Evolutionary conservation across 108 stramenopile species (phyloP), one percentile per base, ranked within the genome.

Genomic region (Skeletonema tropicum): DNA sequence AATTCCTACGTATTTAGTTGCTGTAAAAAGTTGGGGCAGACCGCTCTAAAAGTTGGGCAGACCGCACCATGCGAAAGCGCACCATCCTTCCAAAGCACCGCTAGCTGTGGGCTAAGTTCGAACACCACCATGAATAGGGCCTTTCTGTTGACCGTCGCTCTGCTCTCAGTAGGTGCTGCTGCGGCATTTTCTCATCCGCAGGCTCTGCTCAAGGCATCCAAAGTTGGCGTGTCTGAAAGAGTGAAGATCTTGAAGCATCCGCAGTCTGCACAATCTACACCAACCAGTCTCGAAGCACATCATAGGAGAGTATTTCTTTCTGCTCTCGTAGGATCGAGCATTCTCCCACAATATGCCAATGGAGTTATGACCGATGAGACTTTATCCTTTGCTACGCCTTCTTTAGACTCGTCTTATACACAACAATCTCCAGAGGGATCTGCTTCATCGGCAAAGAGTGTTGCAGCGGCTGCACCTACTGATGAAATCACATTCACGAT

Each of bases 361-460:
- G 88, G 87, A 3, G 60, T 69, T 31, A 72, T 92, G 64, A 90
- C 88, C 14, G 91, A 92, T 70, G 91, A 92, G 57, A 90, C 89
- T 8, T 63, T 79, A 36, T 72, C 83, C 4, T 89, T 86, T 71
- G 89, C 79, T 76, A 85, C 39, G 19, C 62, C 85, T 3, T 69
- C 66, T 2, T 35, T 75, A 31, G 83, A 60, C 30, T 60, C 39
- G 3, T 52, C 78, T 11, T 73, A 80, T 48, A 70, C 52, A 30
- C 65, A 71, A 42, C 71, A 74, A 26, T 38, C 73, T n/a, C 59
- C 68, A 42, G 15, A 66, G 3, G 38, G 64, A 2, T 36, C n/a
- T 23, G 13, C 64, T 6, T 31, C 49, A 32, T 21, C 46, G 15
- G 26, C 39, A 33, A 23, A 68, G 17, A 35, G 42, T 6, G 14